A percentile compares a stretch with the other conserved stretches of the same genome.
Evolutionary conservation across 2,329 filamentous ascomycete species (phyloP).

Genomic region (Cephalotrichum gorgonifer): DNA sequence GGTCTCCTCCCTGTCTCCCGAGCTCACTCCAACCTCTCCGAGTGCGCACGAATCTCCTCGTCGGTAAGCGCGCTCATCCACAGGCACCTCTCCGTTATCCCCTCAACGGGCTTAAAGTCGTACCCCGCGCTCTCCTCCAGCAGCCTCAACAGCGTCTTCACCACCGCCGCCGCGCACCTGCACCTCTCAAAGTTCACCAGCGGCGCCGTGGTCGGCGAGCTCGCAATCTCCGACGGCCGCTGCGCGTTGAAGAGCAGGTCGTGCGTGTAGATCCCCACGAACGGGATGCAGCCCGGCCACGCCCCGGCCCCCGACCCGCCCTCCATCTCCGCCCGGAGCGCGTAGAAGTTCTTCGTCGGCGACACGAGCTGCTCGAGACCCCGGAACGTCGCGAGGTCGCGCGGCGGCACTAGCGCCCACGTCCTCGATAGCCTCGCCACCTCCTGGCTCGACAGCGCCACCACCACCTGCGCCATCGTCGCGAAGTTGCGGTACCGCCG

Average conservation of each 20-base stretch:
- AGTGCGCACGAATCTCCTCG: conserved; percentile 56
- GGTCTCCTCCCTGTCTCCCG: neutral
- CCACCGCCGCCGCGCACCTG: conserved; percentile 62
- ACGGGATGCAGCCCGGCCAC: conserved; percentile 67
- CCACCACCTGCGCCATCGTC: conserved; percentile 70
- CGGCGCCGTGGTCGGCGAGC: conserved; percentile 53
- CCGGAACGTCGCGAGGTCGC: conserved; percentile 54
- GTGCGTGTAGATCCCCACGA: conserved; percentile 75
- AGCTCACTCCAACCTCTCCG: conserved; percentile 35
- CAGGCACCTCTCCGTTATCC: conserved; percentile 70
- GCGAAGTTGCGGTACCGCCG: conserved; percentile 72
- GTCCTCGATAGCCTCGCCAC: conserved; percentile 57
- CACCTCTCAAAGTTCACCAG: conserved; percentile 79
- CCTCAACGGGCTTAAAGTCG: conserved; percentile 62
- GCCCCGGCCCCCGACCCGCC: conserved; percentile 33
- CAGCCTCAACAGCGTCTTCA: conserved; percentile 70
- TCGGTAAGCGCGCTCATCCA: conserved; percentile 73
- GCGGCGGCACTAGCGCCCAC: conserved; percentile 58
- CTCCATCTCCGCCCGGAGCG: conserved; percentile 72
- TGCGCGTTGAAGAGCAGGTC: conserved; percentile 76
- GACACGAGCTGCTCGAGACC: conserved; percentile 66
- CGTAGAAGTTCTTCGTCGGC: conserved; percentile 68
- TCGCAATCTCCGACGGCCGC: conserved; percentile 63
- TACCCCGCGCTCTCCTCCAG: conserved; percentile 71
- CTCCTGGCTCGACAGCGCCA: conserved; percentile 66